Percentiles rank a stretch among this genome's conserved stretches.
These are phyloP conservation scores for Halophytophthora batemanensis DNA, from an alignment of 352 stramenopile species.

Conservation along the genomic window DNA sequence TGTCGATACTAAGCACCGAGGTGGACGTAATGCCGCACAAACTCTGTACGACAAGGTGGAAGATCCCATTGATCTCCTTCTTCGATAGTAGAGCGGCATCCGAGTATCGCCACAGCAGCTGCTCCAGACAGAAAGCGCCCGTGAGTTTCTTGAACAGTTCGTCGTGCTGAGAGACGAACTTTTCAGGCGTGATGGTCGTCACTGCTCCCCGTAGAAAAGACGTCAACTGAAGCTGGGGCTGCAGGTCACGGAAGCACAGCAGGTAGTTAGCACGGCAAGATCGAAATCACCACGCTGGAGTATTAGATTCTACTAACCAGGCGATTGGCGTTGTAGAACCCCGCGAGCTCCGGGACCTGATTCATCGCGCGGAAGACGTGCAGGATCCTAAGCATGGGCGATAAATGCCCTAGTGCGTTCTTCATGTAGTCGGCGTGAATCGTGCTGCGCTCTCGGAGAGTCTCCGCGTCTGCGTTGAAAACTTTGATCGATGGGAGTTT, in stretches of 20 bases:
- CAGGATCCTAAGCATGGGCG: constrained; percentile 68
- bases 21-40: constrained; percentile 66
- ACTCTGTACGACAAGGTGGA: constrained; percentile 73
- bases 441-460: constrained; percentile 51
- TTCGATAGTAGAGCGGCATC: constrained; percentile 67
- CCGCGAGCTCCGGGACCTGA: constrained; percentile 63
- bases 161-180: constrained; percentile 73
- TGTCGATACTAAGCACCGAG: constrained; percentile 55
- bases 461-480: constrained; percentile 63
- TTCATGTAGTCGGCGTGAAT: constrained; percentile 77
- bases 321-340: constrained; percentile 78
- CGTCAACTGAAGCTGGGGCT: constrained; percentile 75
- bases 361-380: constrained; percentile 76
- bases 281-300: background rate
- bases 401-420: constrained; percentile 47
- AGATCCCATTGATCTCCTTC: constrained; percentile 82
- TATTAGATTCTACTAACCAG: constrained; percentile 32
- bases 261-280: background rate
- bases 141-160: constrained; percentile 79
- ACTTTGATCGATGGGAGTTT: constrained; percentile 70
- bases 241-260: constrained; percentile 5
- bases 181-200: constrained; percentile 66
- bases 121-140: constrained; percentile 70
- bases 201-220: constrained; percentile 70
- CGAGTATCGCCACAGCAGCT: constrained; percentile 69